Evolutionary conservation across 352 stramenopile genomes (phyloP), one percentile per base, ranked within the genome.

Genomic region (Pythium inflatum): DNA sequence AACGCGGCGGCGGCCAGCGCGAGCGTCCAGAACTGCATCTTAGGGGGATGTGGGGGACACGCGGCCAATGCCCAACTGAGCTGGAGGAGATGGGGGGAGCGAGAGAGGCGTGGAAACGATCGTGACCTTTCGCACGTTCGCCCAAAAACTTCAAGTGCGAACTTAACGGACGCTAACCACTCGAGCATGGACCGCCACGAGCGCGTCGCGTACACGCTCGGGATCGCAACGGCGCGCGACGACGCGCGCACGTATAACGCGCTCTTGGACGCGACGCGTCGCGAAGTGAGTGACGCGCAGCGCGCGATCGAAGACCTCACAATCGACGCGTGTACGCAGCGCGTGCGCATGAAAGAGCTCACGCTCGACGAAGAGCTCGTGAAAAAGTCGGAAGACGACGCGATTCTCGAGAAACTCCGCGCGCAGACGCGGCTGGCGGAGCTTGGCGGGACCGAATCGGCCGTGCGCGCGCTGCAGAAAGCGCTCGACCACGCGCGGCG

Each of bases 341-440:
- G 64, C 25, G 75, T 89, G 54, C 85, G 82, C 9, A 85, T 77
- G 25, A 79, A 88, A 56, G 79, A 91, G 62, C 75, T 92, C 22
- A 79, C 85, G 54, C 69, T 83, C 30, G 82, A 91, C 51, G 81
- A 92, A 64, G 76, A 85, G 22, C 22, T 78, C 5, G 66, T 91
- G 4, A 78, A 76, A 24, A 53, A 76, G 56, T 83, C 75, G 0
- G 81, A 92, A 34, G 68, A 77, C 5, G 67, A 76, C 0, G 81
- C 82, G 2, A 75, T 89, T n/a, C 68, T 81, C 46, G 77, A 83
- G 51, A 90, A 84, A 36, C 65, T 90, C 33, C 62, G 80, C 5
- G 77, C 82, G 0, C 82, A 92, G 71, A 85, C 87, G 62, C 74
- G 79, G 13, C 71, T 92, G 0, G 83, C 86, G 63, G 82, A 90